Percentiles rank a stretch among this genome's conserved stretches.
Evolutionary conservation across 176 grass and related monocot species (phyloP).

Genomic region (Paspalum notatum): DNA sequence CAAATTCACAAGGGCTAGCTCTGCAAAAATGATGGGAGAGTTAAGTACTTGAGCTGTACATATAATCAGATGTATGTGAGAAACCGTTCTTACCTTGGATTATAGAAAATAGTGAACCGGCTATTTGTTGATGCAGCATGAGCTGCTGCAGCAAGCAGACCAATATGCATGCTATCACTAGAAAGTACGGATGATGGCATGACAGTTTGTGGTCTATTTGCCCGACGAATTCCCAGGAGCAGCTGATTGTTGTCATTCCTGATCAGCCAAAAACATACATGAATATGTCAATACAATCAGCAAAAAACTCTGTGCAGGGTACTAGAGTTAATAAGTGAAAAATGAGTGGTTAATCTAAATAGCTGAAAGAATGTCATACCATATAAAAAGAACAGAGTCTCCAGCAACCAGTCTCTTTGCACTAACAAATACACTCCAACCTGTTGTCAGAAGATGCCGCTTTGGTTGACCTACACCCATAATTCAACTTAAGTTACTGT

Average conservation of each 20-base stretch:
- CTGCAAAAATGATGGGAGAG: slow-evolving; percentile 45
- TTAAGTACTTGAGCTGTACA: slow-evolving; percentile 27
- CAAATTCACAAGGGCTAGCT: slow-evolving; percentile 96
- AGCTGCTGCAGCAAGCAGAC: slow-evolving; percentile 93
- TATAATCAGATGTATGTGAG: slow-evolving; percentile 9
- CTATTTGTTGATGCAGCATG: slow-evolving; percentile 98
- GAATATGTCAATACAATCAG: slow-evolving; percentile 31
- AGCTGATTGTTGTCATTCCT: slow-evolving; percentile 97
- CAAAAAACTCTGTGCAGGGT: background rate
- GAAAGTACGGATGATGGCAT: slow-evolving; percentile 98
- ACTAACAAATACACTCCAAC: slow-evolving; percentile 96
- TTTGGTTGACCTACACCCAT: slow-evolving; percentile 83
- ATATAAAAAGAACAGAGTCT: slow-evolving; percentile 97
- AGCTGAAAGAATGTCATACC: slow-evolving; percentile 50
- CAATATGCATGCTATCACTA: slow-evolving; percentile 99
- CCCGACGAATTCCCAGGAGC: slow-evolving; percentile 88
- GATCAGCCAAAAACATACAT: slow-evolving; percentile 39
- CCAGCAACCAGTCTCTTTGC: slow-evolving; percentile 96
- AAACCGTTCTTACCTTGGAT: slow-evolving; percentile 76
- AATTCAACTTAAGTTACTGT: slow-evolving; percentile 42
- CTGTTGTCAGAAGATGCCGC: slow-evolving; percentile 95
- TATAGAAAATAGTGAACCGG: slow-evolving; percentile 97
- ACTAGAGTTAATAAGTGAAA: slow-evolving; percentile 11
- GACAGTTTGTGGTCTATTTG: slow-evolving; percentile 81
- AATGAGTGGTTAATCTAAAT: background rate